A percentile compares a stretch with the other conserved stretches of the same genome.
Conservation (phyloP, 345 rosid species). For the Eucalyptus victrix region DNA sequence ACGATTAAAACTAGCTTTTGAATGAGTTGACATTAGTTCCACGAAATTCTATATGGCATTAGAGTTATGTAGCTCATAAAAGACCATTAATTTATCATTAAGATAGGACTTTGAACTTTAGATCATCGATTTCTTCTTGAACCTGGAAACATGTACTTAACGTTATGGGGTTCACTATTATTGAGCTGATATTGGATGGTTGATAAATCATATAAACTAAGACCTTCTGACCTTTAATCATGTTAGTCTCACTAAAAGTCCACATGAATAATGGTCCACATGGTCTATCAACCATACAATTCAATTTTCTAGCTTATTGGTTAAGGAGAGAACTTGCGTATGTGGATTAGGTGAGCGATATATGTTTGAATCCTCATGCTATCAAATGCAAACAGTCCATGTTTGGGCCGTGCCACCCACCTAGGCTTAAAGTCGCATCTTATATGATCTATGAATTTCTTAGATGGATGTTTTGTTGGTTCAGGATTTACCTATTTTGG, state of each 20-base stretch:
- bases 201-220: not conserved
- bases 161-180: not conserved
- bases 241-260: not conserved
- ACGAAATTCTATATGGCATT: no score
- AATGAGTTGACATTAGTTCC: no score
- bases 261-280: not conserved
- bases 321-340: not conserved
- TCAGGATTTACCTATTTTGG: not conserved
- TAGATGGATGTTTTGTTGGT: not conserved
- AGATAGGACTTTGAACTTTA: not conserved
- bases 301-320: not conserved
- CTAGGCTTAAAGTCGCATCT: not conserved
- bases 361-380: not conserved
- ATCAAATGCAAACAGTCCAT: not conserved
- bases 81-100: no score
- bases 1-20: no score
- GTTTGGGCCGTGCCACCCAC: not conserved
- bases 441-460: not conserved
- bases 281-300: not conserved
- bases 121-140: not conserved
- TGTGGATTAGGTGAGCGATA: not conserved
- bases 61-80: no score
- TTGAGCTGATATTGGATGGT: not conserved
- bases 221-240: not conserved
- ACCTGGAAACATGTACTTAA: not conserved